Evolutionary conservation across 2,329 filamentous ascomycete species (phyloP).

Genomic region (Aspergillus bombycis): DNA sequence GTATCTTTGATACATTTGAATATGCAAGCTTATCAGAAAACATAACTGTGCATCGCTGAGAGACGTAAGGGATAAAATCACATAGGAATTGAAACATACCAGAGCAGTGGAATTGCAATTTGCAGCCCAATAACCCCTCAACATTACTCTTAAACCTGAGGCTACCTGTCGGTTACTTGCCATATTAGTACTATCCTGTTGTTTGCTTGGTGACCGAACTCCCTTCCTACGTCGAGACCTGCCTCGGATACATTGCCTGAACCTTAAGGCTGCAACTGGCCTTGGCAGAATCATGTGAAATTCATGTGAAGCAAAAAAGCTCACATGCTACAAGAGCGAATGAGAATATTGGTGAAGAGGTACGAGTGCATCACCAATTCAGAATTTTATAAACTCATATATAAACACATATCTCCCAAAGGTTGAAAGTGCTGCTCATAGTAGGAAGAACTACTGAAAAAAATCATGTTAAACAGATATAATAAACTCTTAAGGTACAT

Average conservation of each 20-base stretch:
- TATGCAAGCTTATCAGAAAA: background rate
- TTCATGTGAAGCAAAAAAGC: background rate
- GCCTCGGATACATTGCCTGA: background rate
- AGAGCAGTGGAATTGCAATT: too few species aligned
- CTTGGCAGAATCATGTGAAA: background rate
- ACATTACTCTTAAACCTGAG: too few species aligned
- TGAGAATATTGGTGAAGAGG: background rate
- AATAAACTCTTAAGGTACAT: conserved; percentile 11
- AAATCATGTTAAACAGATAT: background rate
- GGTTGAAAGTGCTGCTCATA: too few species aligned
- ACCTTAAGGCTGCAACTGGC: background rate
- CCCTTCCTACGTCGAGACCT: background rate
- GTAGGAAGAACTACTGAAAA: background rate
- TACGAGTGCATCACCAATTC: background rate
- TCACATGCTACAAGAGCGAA: background rate
- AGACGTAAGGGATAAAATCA: too few species aligned
- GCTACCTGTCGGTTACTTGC: background rate
- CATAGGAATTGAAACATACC: too few species aligned
- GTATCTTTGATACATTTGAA: background rate
- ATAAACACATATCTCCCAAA: too few species aligned
- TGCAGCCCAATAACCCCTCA: too few species aligned
- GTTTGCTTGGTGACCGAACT: background rate
- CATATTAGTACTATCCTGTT: background rate
- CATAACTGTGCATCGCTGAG: too few species aligned
- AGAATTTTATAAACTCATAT: too few species aligned